These are phyloP conservation scores for Sporothrix protearum DNA, from an alignment of 2,329 filamentous ascomycete species.

Conservation along the genomic window DNA sequence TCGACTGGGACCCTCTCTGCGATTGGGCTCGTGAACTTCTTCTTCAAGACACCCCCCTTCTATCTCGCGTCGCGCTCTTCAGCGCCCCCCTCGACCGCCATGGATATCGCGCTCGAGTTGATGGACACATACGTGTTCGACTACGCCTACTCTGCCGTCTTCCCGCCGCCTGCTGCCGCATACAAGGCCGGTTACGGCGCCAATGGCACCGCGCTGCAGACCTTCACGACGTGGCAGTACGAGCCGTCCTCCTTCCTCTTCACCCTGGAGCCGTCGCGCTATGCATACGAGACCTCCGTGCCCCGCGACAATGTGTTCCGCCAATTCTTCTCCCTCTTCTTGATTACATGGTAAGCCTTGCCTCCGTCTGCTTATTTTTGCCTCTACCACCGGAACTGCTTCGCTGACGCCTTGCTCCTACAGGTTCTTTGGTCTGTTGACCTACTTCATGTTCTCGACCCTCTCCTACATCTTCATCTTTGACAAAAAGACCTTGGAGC, in stretches of 20 bases:
- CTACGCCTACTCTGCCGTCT: slow-evolving; percentile 66
- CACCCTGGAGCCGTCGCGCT: slow-evolving; percentile 64
- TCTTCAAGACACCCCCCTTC: background rate
- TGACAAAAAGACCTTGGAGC: slow-evolving; percentile 81
- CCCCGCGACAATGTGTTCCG: slow-evolving; percentile 72
- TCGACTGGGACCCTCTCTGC: background rate
- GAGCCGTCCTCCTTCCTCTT: slow-evolving; percentile 70
- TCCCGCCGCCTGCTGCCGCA: slow-evolving; percentile 58
- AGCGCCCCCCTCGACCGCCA: slow-evolving; percentile 38
- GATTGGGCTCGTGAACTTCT: background rate
- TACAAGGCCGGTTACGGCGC: slow-evolving; percentile 51
- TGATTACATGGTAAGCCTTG: slow-evolving; percentile 75
- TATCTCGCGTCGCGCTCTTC: background rate
- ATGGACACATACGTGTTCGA: slow-evolving; percentile 80
- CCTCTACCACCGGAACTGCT: background rate
- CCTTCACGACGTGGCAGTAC: slow-evolving; percentile 63
- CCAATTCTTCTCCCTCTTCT: slow-evolving; percentile 70
- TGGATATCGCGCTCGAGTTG: slow-evolving; percentile 90
- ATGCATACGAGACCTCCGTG: slow-evolving; percentile 76
- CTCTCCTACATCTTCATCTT: slow-evolving; percentile 87
- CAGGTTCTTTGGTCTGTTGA: slow-evolving; percentile 78
- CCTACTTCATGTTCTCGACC: slow-evolving; percentile 81
- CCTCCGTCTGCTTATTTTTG: background rate
- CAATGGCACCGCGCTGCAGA: slow-evolving; percentile 56
- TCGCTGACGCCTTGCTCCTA: background rate